Conservation (phyloP, 768 basidiomycete species). For the Amanita rimosa region DNA sequence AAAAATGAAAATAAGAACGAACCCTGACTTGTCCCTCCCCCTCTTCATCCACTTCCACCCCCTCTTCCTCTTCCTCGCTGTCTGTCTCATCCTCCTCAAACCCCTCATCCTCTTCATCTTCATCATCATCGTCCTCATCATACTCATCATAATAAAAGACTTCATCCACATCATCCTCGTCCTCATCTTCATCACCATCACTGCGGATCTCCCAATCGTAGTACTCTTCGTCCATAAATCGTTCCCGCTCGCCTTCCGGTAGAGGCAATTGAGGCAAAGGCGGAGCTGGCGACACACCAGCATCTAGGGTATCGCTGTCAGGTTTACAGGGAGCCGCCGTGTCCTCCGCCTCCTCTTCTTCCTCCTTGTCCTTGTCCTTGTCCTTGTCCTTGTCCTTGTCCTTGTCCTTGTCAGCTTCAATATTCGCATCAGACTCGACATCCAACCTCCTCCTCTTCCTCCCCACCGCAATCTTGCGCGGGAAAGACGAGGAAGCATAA, state of each 20-base stretch:
- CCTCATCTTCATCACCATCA: slow-evolving; percentile 10
- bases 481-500: no score
- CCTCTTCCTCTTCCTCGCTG: background rate
- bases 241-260: slow-evolving; percentile 4
- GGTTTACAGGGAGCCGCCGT: background rate
- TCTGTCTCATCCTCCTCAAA: slow-evolving; percentile 11
- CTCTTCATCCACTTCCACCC: background rate
- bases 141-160: slow-evolving; percentile 4
- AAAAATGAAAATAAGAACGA: no score
- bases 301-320: background rate
- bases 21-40: background rate
- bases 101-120: slow-evolving; percentile 10
- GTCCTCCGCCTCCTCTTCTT: background rate
- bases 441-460: background rate
- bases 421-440: background rate
- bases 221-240: slow-evolving; percentile 15
- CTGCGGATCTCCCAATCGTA: slow-evolving; percentile 13
- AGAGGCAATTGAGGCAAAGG: background rate
- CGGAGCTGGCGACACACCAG: background rate
- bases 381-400: background rate
- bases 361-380: background rate
- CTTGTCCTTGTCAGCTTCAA: background rate
- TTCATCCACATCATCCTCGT: slow-evolving; percentile 8
- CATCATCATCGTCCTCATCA: slow-evolving; percentile 11
- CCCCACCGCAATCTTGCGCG: no score